Evolutionary conservation across 371 early-diverging fungal genomes (phyloP).

Genomic region (Thermomucor indicae-seudaticae): DNA sequence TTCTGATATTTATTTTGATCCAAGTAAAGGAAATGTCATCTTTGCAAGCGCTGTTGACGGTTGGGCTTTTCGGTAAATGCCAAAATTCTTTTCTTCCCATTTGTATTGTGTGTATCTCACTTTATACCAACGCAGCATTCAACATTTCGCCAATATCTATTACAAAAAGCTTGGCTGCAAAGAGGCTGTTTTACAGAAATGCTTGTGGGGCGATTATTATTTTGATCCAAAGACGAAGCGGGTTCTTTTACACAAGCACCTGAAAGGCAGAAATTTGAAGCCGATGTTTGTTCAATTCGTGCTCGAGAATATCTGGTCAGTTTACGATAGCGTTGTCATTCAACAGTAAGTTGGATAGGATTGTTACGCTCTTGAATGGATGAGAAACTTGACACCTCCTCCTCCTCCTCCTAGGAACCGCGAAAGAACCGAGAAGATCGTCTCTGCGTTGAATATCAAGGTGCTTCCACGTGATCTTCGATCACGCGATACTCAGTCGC

Average conservation of each 20-base stretch:
- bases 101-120: background rate
- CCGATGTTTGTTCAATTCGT: conserved; percentile 97
- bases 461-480: conserved; percentile 83
- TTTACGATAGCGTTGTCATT: conserved; percentile 82
- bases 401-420: conserved; percentile 51
- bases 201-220: conserved; percentile 96
- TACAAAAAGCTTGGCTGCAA: conserved; percentile 88
- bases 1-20: conserved; percentile 91
- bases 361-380: background rate
- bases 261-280: conserved; percentile 78
- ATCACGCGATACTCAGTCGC: conserved; percentile 76
- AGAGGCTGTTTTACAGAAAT: conserved; percentile 65
- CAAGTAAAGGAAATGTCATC: conserved; percentile 93
- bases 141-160: conserved; percentile 91
- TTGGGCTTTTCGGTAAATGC: conserved; percentile 89
- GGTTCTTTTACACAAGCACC: conserved; percentile 79
- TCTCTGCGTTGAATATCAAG: conserved; percentile 80
- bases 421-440: conserved; percentile 90
- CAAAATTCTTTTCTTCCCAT: background rate
- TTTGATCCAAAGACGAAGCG: conserved; percentile 93
- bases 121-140: conserved; percentile 44
- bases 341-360: conserved; percentile 48
- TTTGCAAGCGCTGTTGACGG: conserved; percentile 96
- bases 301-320: conserved; percentile 93
- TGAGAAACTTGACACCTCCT: background rate